Evolutionary conservation across 768 basidiomycete species (phyloP).

Genomic region (Tylopilus balloui): DNA sequence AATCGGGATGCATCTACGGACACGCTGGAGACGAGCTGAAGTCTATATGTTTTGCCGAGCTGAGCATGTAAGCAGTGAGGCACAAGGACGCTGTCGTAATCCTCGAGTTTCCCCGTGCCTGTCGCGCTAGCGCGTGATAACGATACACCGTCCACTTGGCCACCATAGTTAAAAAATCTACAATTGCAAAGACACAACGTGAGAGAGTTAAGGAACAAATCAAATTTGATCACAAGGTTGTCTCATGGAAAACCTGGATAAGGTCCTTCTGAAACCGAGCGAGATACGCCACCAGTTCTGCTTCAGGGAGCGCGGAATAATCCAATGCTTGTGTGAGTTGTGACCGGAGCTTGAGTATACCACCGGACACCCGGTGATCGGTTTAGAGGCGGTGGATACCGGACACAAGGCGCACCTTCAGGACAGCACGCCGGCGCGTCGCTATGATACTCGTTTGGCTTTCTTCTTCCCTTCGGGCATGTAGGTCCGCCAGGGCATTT

Average conservation of each 20-base stretch:
- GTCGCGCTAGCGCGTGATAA: constrained; percentile 15
- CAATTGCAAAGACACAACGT: constrained; percentile 5
- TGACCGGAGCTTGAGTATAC: constrained; percentile 54
- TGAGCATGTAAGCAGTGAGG: neutral
- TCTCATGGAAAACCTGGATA: constrained; percentile 42
- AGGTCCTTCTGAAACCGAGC: constrained; percentile 67
- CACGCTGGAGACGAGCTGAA: neutral
- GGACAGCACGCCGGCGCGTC: constrained; percentile 59
- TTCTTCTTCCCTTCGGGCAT: constrained; percentile 52
- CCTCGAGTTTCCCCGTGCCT: too few species aligned
- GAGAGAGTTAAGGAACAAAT: neutral
- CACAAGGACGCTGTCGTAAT: constrained; percentile 7
- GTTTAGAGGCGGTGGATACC: neutral
- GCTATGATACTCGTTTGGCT: constrained; percentile 59
- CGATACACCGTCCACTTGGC: neutral
- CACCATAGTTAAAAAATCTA: neutral
- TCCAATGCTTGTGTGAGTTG: constrained; percentile 72
- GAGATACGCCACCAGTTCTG: constrained; percentile 63
- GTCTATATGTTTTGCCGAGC: neutral
- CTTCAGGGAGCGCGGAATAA: constrained; percentile 68
- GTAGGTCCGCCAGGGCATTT: constrained; percentile 50
- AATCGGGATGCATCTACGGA: constrained; percentile 9
- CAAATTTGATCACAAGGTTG: constrained; percentile 10
- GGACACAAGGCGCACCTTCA: constrained; percentile 50
- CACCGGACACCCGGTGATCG: neutral